Percentiles rank a stretch among this genome's conserved stretches.
Conservation (phyloP, 2,329 filamentous ascomycete species). For the Exophiala aquamarina region DNA sequence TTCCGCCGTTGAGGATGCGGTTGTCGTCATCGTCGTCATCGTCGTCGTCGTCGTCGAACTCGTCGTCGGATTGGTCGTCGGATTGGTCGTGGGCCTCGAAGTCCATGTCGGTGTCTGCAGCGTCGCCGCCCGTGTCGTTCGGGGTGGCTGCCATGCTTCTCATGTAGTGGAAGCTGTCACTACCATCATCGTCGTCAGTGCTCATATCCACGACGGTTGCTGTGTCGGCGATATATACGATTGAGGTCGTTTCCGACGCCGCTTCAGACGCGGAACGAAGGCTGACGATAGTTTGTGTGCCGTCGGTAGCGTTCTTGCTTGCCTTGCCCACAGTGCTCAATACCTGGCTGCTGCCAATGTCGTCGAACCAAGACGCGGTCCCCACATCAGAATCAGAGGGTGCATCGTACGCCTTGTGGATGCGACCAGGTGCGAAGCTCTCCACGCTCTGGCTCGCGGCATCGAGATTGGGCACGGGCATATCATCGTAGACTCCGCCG, state of each 20-base stretch:
- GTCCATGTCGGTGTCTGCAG: slow-evolving; percentile 12
- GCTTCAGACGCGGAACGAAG: slow-evolving; percentile 5
- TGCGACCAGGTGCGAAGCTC: slow-evolving; percentile 11
- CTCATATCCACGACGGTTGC: slow-evolving; percentile 7
- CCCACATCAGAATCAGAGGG: slow-evolving; percentile 32
- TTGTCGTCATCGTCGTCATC: slow-evolving; percentile 15
- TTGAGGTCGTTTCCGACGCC: background rate
- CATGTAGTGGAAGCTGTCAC: slow-evolving; percentile 29
- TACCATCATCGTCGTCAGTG: slow-evolving; percentile 15
- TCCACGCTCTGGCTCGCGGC: slow-evolving; percentile 5
- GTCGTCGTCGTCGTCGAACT: slow-evolving; percentile 16
- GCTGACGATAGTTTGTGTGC: slow-evolving; percentile 31
- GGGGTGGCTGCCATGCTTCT: slow-evolving; percentile 11
- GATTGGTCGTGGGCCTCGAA: slow-evolving; percentile 13
- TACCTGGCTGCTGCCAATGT: slow-evolving; percentile 29
- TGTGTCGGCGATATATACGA: background rate
- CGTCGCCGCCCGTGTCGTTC: slow-evolving; percentile 11
- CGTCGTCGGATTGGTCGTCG: slow-evolving; percentile 26
- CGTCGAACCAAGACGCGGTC: slow-evolving; percentile 35
- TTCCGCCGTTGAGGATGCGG: too few relatives aligned
- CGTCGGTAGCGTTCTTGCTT: slow-evolving; percentile 37
- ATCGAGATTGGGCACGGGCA: slow-evolving; percentile 35
- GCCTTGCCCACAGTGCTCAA: slow-evolving; percentile 37
- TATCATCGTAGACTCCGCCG: slow-evolving; percentile 49
- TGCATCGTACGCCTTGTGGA: background rate